Evolutionary conservation across 495 filamentous ascomycete species (phyloP).

Genomic region (Aspergillus carlsbadensis): DNA sequence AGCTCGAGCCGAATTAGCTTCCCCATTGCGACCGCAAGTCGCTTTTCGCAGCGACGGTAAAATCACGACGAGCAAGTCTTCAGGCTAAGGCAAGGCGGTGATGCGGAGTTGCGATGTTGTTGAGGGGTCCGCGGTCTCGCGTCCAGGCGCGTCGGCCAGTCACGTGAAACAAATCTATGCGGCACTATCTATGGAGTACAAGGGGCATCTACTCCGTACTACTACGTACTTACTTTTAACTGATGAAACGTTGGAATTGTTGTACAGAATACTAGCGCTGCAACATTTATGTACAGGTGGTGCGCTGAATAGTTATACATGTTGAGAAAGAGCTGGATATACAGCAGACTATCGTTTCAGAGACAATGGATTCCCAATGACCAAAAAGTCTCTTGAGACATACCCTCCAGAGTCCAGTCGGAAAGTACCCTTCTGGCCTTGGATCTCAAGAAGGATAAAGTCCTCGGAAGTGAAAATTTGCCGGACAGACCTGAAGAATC

Average conservation of each 20-base stretch:
- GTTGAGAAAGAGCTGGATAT: background rate
- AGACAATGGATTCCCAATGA: conserved; percentile 32
- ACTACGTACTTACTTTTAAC: background rate
- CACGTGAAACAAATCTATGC: conserved; percentile 1
- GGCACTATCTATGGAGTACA: background rate
- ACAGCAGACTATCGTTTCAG: conserved; percentile 9
- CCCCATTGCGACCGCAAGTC: conserved; percentile 56
- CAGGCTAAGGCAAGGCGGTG: conserved; percentile 8
- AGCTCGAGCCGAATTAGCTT: conserved; percentile 95
- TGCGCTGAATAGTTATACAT: conserved; percentile 13
- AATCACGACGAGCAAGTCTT: conserved; percentile 8
- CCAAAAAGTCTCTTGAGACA: conserved; percentile 37
- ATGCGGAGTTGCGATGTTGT: conserved; percentile 14
- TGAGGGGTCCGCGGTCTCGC: conserved; percentile 13
- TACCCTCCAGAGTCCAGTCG: conserved; percentile 42
- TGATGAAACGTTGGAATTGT: background rate
- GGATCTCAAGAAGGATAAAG: conserved; percentile 44
- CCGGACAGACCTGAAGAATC: conserved; percentile 37
- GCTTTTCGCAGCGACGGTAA: conserved; percentile 32
- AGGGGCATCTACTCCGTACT: background rate
- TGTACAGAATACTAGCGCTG: background rate
- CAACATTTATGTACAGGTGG: background rate
- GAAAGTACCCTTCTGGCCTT: conserved; percentile 39
- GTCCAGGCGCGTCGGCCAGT: conserved; percentile 7
- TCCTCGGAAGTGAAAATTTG: conserved; percentile 47